phyloP scores from a whole-genome alignment of 768 basidiomycete genomes.

The Calocybe indica region DNA sequence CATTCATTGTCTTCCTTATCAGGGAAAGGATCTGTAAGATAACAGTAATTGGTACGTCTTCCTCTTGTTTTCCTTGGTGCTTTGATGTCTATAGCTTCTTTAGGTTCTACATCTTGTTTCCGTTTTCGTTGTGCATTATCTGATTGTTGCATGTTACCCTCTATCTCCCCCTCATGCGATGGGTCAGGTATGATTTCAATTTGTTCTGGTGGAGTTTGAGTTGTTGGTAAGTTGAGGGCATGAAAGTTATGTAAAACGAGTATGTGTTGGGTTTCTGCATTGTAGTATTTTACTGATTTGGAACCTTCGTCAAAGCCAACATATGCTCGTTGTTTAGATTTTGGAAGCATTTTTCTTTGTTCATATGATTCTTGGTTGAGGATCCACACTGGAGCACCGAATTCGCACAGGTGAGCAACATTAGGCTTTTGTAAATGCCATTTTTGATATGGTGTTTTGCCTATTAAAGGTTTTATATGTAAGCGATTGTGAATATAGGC shows the following conservation, averaged over 20 bases:
- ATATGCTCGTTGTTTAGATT: conserved; percentile 3
- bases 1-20: no score
- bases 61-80: no score
- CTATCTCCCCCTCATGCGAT: background rate
- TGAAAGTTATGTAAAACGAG: background rate
- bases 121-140: no score
- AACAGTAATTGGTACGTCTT: no score
- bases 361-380: background rate
- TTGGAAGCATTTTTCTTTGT: conserved; percentile 1
- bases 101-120: no score
- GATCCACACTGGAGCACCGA: conserved; percentile 8
- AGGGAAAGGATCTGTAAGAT: no score
- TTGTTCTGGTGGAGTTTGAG: background rate
- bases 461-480: conserved; percentile 10
- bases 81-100: no score
- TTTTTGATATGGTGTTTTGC: conserved; percentile 19
- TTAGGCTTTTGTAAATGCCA: conserved; percentile 16
- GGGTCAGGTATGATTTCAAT: background rate
- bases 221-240: background rate
- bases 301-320: background rate
- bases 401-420: conserved; percentile 12
- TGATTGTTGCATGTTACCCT: no score
- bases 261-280: background rate
- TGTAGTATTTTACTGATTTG: background rate
- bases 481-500: conserved; percentile 16